phyloP scores from a whole-genome alignment of 257 asterid genomes.

The Jacaranda copaia region DNA sequence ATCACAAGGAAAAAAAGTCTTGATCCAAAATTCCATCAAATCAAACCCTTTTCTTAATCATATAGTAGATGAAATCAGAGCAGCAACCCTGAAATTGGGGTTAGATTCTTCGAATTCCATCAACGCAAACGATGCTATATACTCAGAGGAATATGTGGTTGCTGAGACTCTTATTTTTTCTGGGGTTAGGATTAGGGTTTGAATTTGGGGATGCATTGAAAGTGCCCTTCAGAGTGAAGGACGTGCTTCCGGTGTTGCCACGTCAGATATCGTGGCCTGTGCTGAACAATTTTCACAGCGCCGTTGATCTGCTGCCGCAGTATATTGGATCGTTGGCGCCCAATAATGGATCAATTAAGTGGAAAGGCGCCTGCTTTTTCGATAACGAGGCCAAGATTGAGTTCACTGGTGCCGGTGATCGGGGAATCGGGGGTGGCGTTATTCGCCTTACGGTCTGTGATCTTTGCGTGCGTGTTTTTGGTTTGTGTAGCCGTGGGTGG shows the following conservation, averaged over 20 bases:
- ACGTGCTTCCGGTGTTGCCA: conserved; percentile 91
- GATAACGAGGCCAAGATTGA: conserved; percentile 82
- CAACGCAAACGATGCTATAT: conserved; percentile 36
- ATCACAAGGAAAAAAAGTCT: not conserved
- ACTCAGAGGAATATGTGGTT: conserved; percentile 40
- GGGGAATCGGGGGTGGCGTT: conserved; percentile 88
- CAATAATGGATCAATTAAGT: conserved; percentile 73
- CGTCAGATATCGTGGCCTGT: conserved; percentile 95
- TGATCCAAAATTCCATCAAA: conserved; percentile 7
- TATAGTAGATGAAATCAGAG: conserved; percentile 36
- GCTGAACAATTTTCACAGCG: conserved; percentile 77
- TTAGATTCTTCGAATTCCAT: conserved; percentile 20
- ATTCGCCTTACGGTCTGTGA: conserved; percentile 74
- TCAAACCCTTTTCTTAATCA: conserved; percentile 40
- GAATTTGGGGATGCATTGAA: conserved; percentile 70
- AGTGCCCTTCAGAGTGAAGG: conserved; percentile 81
- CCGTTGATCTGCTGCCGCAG: conserved; percentile 91
- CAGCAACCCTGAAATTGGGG: conserved; percentile 29
- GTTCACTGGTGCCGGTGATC: conserved; percentile 68
- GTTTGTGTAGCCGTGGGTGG: not conserved
- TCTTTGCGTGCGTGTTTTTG: not conserved
- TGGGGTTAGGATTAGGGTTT: conserved; percentile 63
- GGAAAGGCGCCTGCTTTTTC: conserved; percentile 92
- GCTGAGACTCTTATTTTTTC: conserved; percentile 41
- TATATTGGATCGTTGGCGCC: conserved; percentile 92